Percentiles rank a stretch among this genome's conserved stretches.
Evolutionary conservation across 768 basidiomycete genomes (phyloP).

Genomic region (Russula sp.): DNA sequence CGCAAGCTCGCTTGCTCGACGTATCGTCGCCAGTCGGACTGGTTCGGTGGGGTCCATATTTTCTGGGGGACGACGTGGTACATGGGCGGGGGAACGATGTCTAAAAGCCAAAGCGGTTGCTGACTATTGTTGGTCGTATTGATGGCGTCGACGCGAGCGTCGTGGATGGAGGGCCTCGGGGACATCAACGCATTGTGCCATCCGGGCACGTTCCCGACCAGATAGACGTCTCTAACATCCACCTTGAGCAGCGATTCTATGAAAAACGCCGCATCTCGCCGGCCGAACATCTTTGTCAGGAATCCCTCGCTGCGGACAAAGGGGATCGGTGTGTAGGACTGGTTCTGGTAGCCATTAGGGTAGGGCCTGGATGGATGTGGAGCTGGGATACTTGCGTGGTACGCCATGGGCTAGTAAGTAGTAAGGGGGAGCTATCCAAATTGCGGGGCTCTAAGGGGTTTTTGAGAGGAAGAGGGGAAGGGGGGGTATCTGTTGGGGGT

Average conservation of each 20-base stretch:
- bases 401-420: neutral
- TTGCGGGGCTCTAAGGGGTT: slow-evolving; percentile 1
- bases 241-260: slow-evolving; percentile 23
- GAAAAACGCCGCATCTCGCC: slow-evolving; percentile 19
- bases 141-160: neutral
- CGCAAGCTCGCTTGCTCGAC: slow-evolving; percentile 23
- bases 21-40: slow-evolving; percentile 28
- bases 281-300: slow-evolving; percentile 23
- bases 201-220: slow-evolving; percentile 18
- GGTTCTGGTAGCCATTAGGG: neutral
- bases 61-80: slow-evolving; percentile 17
- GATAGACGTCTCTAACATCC: neutral
- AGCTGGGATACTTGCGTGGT: neutral
- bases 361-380: neutral
- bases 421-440: neutral
- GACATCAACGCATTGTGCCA: slow-evolving; percentile 16
- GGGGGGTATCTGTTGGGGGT: neutral
- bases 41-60: slow-evolving; percentile 25
- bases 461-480: neutral
- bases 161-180: slow-evolving; percentile 1
- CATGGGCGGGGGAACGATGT: slow-evolving; percentile 1
- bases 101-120: slow-evolving; percentile 20
- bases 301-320: slow-evolving; percentile 10
- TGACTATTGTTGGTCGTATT: neutral
- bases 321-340: neutral